Percentiles rank a stretch among this genome's conserved stretches.
Evolutionary conservation across 345 rosid species (phyloP).

Genomic region (Brassica rapa): DNA sequence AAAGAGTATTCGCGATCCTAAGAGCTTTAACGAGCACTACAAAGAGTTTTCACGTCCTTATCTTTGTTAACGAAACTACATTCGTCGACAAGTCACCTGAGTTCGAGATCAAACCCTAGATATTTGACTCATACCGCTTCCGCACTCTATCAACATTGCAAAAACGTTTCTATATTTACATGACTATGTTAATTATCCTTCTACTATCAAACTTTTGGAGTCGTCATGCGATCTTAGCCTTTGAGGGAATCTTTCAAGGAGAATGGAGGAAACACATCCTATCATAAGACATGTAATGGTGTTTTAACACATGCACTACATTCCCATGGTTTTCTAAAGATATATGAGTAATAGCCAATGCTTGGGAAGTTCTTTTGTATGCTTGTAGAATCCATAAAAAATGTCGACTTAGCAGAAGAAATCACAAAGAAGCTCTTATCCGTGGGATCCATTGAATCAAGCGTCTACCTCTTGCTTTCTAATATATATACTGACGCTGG

Average conservation of each 20-base stretch:
- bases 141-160: too few species aligned
- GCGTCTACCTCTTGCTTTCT: slow-evolving; percentile 42
- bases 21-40: too few species aligned
- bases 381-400: slow-evolving; percentile 57
- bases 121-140: too few species aligned
- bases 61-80: too few species aligned
- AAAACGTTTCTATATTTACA: slow-evolving; percentile 17
- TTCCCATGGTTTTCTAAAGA: not conserved
- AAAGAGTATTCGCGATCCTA: too few species aligned
- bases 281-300: slow-evolving; percentile 9
- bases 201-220: slow-evolving; percentile 30
- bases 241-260: slow-evolving; percentile 82
- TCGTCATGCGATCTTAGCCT: slow-evolving; percentile 44
- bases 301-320: not conserved
- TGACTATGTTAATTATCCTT: slow-evolving; percentile 17
- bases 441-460: slow-evolving; percentile 37
- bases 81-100: too few species aligned
- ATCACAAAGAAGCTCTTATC: slow-evolving; percentile 49
- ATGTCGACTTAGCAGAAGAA: slow-evolving; percentile 52
- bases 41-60: too few species aligned
- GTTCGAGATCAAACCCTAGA: too few species aligned
- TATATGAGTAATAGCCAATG: slow-evolving; percentile 25
- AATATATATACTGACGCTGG: slow-evolving; percentile 47
- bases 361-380: slow-evolving; percentile 52
- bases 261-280: slow-evolving; percentile 72